Evolutionary conservation across 768 basidiomycete species (phyloP), one percentile per base, ranked within the genome.

Genomic region (Postia placenta): DNA sequence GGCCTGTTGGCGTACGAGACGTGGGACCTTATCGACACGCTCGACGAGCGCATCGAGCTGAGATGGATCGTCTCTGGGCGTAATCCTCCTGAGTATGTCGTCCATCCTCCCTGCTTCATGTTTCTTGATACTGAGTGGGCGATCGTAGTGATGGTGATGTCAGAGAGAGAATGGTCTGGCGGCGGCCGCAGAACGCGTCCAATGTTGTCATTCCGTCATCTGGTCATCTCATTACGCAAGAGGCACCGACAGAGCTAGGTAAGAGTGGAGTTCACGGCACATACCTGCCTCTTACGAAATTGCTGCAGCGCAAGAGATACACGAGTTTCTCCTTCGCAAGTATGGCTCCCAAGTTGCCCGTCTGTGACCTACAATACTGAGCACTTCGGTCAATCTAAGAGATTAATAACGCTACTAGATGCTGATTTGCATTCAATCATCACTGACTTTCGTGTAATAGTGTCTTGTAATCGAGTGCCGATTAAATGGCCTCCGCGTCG

Each of bases 51-150:
- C 30, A 74, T 86, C 25, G 65, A 70, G 39, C 48, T 86, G 45
- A 63, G 69, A 23, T 87, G 78, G 76, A 64, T 83, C 28, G 61
- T 85, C 48, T 80, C 80, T 7, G 78, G 76, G 5, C 60, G 60
- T 42, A 66, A 67, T 4, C 59, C 64, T 11, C 53, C 54, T 4
- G 67, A 69, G 74, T 72, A 51, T 49, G 71, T 65, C 9, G 38
- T 30, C 17, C 25, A 38, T 22, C 37, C 46, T 1, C 17, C 26
- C 2, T 25, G 28, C 25, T 37, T 17, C n/a, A 36, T 4, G 4
- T 40, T 26, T n/a, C n/a, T 36, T 9, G 30, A n/a, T 4, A 11
- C 50, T 51, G n/a, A 30, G 9, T 78, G 76, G 4, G 60, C 59
- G 41, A 66, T 67, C 4, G 48, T 11, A 33, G 39, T 17, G 15